These are phyloP conservation scores for Neospermospora avenae DNA, from an alignment of 2,329 filamentous ascomycete species.

Conservation along the genomic window DNA sequence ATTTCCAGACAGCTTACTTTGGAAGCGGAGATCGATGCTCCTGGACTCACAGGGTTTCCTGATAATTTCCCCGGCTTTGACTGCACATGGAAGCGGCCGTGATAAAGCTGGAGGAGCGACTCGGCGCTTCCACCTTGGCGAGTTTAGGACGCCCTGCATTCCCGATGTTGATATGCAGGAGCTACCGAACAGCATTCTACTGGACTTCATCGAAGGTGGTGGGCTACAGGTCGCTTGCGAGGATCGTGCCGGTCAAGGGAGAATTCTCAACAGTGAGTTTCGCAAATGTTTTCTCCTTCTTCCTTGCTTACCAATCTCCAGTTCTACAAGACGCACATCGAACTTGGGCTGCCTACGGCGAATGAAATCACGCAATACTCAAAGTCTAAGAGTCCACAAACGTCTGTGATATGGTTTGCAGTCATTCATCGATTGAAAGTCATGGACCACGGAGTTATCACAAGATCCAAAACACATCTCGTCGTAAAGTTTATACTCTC, in stretches of 20 bases:
- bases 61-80: slow-evolving; percentile 69
- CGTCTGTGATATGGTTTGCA: too few relatives aligned
- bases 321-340: slow-evolving; percentile 32
- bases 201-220: slow-evolving; percentile 59
- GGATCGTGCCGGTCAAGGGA: slow-evolving; percentile 55
- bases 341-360: slow-evolving; percentile 27
- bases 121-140: slow-evolving; percentile 81
- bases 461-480: background rate
- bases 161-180: slow-evolving; percentile 93
- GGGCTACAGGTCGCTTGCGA: slow-evolving; percentile 64
- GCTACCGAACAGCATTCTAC: slow-evolving; percentile 76
- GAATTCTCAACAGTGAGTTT: slow-evolving; percentile 44
- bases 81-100: slow-evolving; percentile 40
- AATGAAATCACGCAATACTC: slow-evolving; percentile 12
- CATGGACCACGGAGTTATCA: too few relatives aligned
- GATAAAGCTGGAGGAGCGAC: slow-evolving; percentile 54
- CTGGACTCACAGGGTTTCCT: slow-evolving; percentile 82
- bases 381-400: background rate
- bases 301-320: slow-evolving; percentile 19
- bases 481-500: slow-evolving; percentile 2
- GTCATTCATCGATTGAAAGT: too few relatives aligned
- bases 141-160: slow-evolving; percentile 74
- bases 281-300: background rate
- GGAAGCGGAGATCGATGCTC: slow-evolving; percentile 89
- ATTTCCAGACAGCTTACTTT: slow-evolving; percentile 91